Percentiles rank a stretch among this genome's conserved stretches.
Conservation (phyloP, 2,329 filamentous ascomycete species). For the Capronia coronata region DNA sequence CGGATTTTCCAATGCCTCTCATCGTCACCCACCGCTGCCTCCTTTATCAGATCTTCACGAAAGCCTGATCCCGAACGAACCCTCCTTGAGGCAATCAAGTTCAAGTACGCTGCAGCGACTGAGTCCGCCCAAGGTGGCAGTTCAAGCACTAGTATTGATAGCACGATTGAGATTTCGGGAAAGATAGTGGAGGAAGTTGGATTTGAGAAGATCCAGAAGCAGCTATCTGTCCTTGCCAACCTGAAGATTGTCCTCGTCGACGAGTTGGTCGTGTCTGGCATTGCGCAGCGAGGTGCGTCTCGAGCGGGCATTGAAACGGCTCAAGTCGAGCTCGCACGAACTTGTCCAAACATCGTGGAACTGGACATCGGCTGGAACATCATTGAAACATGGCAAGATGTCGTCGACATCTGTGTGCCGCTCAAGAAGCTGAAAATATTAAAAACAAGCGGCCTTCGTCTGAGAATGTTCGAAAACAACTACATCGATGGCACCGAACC, state of each 20-base stretch:
- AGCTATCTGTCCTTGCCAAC: slow-evolving; percentile 70
- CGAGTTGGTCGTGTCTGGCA: slow-evolving; percentile 55
- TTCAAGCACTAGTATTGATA: background rate
- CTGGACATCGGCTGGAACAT: slow-evolving; percentile 82
- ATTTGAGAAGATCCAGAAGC: slow-evolving; percentile 81
- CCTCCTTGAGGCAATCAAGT: slow-evolving; percentile 71
- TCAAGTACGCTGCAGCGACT: slow-evolving; percentile 70
- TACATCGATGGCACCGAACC: background rate
- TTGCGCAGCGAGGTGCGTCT: slow-evolving; percentile 21
- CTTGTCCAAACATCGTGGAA: slow-evolving; percentile 58
- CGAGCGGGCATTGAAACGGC: slow-evolving; percentile 30
- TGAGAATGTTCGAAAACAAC: slow-evolving; percentile 15
- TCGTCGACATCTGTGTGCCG: slow-evolving; percentile 64
- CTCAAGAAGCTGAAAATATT: slow-evolving; percentile 61
- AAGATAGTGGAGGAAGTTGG: slow-evolving; percentile 92
- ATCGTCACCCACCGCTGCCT: slow-evolving; percentile 59
- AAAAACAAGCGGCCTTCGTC: slow-evolving; percentile 43
- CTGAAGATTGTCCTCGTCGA: slow-evolving; percentile 78
- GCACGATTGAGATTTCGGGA: slow-evolving; percentile 54
- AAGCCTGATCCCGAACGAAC: slow-evolving; percentile 60
- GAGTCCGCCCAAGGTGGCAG: slow-evolving; percentile 25
- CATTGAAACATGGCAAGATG: slow-evolving; percentile 59
- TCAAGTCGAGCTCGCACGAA: slow-evolving; percentile 47
- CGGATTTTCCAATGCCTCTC: slow-evolving; percentile 68
- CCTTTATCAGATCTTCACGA: slow-evolving; percentile 76